A percentile compares a stretch with the other conserved stretches of the same genome.
Conservation (phyloP, 2,329 filamentous ascomycete genomes). For the Aschersonia sp. region DNA sequence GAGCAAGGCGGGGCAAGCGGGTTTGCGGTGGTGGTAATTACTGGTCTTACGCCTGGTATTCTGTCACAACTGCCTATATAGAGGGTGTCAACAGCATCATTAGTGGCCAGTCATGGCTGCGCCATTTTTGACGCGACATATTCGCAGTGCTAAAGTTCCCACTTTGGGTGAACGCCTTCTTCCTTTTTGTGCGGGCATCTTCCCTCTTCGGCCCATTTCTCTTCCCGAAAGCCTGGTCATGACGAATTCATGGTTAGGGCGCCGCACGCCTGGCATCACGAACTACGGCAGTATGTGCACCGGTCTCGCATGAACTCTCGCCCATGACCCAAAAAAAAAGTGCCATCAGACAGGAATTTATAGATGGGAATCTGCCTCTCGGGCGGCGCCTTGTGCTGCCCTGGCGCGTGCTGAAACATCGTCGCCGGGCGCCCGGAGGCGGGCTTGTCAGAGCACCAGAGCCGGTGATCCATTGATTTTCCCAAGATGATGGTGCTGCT, state of each 20-base stretch:
- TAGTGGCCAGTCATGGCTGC: too few relatives aligned
- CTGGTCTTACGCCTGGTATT: too few relatives aligned
- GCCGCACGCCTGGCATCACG: not conserved
- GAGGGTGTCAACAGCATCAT: too few relatives aligned
- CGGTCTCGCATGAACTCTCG: not conserved
- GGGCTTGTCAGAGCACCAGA: not conserved
- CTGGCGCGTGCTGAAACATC: not conserved
- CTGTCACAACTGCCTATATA: too few relatives aligned
- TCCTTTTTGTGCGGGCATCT: not conserved
- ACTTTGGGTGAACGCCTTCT: not conserved
- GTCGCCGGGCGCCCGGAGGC: too few relatives aligned
- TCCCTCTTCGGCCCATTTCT: not conserved
- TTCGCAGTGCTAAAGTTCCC: not conserved
- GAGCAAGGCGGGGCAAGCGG: too few relatives aligned
- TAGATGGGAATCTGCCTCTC: not conserved
- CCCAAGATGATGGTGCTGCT: not conserved
- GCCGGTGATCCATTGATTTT: not conserved
- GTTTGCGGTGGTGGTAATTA: too few relatives aligned
- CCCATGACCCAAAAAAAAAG: not conserved
- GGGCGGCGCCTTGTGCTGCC: not conserved
- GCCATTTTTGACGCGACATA: too few relatives aligned
- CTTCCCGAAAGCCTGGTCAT: not conserved
- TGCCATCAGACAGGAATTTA: not conserved
- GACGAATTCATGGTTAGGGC: not conserved
- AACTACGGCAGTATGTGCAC: not conserved